A percentile compares a stretch with the other conserved stretches of the same genome.
phyloP scores from a whole-genome alignment of 2,329 filamentous ascomycete genomes.

The Phyllosticta citriasiana region DNA sequence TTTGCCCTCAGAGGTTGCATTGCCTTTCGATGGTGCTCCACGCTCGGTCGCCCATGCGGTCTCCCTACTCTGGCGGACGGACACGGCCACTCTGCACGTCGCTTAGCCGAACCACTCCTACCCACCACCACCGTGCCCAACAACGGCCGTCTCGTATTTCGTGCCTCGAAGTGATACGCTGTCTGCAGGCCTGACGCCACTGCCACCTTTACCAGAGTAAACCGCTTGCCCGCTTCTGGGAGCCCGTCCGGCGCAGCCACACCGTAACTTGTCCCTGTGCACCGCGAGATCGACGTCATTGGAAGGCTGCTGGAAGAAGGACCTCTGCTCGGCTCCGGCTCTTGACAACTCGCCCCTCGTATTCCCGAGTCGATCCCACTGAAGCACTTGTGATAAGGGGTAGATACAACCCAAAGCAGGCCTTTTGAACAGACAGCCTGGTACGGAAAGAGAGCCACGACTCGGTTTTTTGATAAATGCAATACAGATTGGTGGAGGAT shows the following conservation, averaged over 20 bases:
- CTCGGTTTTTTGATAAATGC: not conserved
- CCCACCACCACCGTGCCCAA: not conserved
- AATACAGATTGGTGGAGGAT: not conserved
- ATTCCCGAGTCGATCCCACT: not conserved
- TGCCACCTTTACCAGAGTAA: not conserved
- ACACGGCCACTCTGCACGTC: not conserved
- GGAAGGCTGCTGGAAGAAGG: not conserved
- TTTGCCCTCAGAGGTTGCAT: not conserved
- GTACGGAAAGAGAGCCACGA: not conserved
- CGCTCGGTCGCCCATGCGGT: not conserved
- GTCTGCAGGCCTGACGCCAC: slow-evolving; percentile 5
- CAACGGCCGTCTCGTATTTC: slow-evolving; percentile 6
- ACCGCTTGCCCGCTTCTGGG: not conserved
- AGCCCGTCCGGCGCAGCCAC: not conserved
- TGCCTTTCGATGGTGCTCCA: not conserved
- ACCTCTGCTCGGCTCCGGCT: not conserved
- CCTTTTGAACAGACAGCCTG: too few relatives aligned
- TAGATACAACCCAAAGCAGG: not conserved
- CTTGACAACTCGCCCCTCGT: not conserved
- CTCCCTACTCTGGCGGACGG: not conserved
- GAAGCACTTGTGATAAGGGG: not conserved
- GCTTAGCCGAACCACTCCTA: not conserved
- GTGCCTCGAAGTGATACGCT: slow-evolving; percentile 2
- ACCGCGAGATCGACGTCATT: not conserved
- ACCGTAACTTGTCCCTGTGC: not conserved